These are phyloP conservation scores for Globisporangium orthogonon DNA, from an alignment of 352 stramenopile species.

Conservation along the genomic window DNA sequence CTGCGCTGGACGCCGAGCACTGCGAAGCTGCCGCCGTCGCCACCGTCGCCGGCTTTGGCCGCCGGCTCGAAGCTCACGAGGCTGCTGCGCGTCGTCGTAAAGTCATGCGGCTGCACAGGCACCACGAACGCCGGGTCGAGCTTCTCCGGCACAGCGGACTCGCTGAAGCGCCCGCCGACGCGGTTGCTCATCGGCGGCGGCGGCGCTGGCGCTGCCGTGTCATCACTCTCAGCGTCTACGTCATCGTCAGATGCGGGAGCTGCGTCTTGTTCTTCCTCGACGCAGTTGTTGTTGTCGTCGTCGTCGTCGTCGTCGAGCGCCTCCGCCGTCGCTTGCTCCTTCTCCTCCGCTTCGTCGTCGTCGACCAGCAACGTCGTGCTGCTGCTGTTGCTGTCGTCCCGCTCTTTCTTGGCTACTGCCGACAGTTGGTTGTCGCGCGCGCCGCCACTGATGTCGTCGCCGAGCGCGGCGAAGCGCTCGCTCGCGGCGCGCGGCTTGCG, in stretches of 20 bases:
- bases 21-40: constrained; percentile 6
- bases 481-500: not conserved
- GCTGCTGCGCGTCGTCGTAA: constrained; percentile 45
- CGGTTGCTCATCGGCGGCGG: not conserved
- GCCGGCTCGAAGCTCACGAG: constrained; percentile 40
- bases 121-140: constrained; percentile 40
- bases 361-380: not conserved
- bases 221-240: not conserved
- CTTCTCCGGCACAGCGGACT: constrained; percentile 15
- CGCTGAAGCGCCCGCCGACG: constrained; percentile 10
- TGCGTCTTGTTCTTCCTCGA: no score
- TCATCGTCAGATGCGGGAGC: not conserved
- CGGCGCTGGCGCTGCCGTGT: not conserved
- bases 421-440: constrained; percentile 1
- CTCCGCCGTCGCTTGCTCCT: not conserved
- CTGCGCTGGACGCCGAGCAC: no score
- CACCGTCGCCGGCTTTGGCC: constrained; percentile 16
- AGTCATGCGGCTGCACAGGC: constrained; percentile 17
- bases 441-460: constrained; percentile 4
- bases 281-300: not conserved
- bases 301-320: not conserved
- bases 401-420: not conserved
- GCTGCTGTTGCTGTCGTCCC: constrained; percentile 1
- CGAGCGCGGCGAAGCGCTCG: constrained; percentile 1
- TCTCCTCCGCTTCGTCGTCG: not conserved